Evolutionary conservation across 1,284 basidiomycete genomes (phyloP), one percentile per base, ranked within the genome.

Genomic region (Lignosus rhinocerotis): DNA sequence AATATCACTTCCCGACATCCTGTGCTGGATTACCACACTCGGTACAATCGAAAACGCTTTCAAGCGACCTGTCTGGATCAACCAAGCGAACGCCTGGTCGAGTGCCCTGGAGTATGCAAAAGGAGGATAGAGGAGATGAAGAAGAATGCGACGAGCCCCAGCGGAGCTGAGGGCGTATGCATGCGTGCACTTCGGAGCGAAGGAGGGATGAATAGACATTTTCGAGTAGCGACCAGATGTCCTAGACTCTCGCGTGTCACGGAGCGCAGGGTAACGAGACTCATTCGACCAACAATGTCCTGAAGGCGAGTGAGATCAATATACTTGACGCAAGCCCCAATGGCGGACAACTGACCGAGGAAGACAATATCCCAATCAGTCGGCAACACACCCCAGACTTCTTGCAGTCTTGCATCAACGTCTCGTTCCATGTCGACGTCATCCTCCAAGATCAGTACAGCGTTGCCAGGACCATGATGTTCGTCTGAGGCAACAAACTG

Each of bases 361-460:
- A 89, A 88, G 39, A 92, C 79, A 25, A 92, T 80, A 62, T 93
- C 90, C 91, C 91, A 93, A 19, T 81, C 78, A 0, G 46, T 47
- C 2, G 91, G 89, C 17, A 93, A 67, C 4, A 73, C 68, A 1
- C 66, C 56, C 86, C 88, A 90, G 47, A 92, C 69, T 6, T 66
- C 64, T 36, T 65, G 67, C 51, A 92, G 72, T 41, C 83, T 76
- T 11, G 69, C 54, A 14, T 77, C 71, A 9, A 90, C 79, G 65
- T 92, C 86, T 57, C 75, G 79, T 72, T 93, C 89, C 79, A 91
- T 83, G 68, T 93, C 88, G 14, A 93, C 75, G 61, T 93, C 91
- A 69, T 93, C 92, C 73, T 93, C 90, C 17, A 93, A 74, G 17
- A 93, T 78, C 14, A 93, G 67, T 0, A 75, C 76, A 11, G 80